Conservation (phyloP, 1,284 basidiomycete genomes). For the Heliocybe sulcata region DNA sequence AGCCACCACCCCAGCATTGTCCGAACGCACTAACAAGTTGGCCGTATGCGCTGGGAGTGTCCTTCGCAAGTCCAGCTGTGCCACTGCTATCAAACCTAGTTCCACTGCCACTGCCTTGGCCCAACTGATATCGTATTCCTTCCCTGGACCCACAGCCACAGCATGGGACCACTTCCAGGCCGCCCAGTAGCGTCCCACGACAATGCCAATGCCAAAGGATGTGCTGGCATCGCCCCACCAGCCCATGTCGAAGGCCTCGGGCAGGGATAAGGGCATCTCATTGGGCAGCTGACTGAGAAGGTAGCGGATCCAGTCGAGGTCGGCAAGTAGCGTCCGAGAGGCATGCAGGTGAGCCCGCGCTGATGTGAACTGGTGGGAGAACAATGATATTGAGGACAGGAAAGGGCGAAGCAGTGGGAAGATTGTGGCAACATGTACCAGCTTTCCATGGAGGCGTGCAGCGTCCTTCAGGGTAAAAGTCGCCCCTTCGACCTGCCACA, state of each 20-base stretch:
- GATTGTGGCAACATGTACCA: constrained; percentile 25
- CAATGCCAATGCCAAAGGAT: constrained; percentile 29
- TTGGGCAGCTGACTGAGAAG: constrained; percentile 16
- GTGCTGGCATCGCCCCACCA: constrained; percentile 34
- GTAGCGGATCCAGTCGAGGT: constrained; percentile 16
- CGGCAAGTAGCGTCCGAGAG: constrained; percentile 7
- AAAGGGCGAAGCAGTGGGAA: constrained; percentile 24
- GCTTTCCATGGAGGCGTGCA: constrained; percentile 25
- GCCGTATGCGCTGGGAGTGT: constrained; percentile 1
- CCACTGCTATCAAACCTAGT: constrained; percentile 18
- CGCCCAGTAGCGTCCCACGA: constrained; percentile 21
- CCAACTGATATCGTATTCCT: constrained; percentile 26
- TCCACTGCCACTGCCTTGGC: constrained; percentile 29
- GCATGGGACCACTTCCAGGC: constrained; percentile 24
- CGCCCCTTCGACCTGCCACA: constrained; percentile 11
- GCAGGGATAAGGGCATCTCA: constrained; percentile 12
- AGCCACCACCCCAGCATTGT: constrained; percentile 23
- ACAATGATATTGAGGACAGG: constrained; percentile 15
- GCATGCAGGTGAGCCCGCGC: constrained; percentile 8
- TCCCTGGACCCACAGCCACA: constrained; percentile 20
- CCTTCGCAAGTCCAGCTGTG: constrained; percentile 8
- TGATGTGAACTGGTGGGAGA: constrained; percentile 14
- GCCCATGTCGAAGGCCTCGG: constrained; percentile 16
- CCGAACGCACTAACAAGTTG: constrained; percentile 13
- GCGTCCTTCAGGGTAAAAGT: constrained; percentile 18